phyloP scores from a whole-genome alignment of 192 early-diverging fungal species.

The Coemansia sp. region DNA sequence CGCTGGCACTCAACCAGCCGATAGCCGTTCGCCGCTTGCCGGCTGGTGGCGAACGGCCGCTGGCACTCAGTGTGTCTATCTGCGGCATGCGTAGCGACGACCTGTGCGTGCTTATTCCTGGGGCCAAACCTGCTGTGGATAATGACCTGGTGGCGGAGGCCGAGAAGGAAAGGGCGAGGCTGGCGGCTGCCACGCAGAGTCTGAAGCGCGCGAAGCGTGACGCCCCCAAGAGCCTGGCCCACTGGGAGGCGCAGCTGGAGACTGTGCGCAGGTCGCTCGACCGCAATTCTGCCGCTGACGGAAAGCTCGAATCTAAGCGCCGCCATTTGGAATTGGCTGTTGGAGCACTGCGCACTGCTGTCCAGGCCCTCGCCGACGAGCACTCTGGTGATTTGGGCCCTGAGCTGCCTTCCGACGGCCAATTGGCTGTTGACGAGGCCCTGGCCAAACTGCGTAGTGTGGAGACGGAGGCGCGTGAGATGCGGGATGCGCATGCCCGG shows the following conservation, averaged over 20 bases:
- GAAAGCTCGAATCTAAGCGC: conserved; percentile 6
- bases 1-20: conserved; percentile 16
- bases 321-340: conserved; percentile 20
- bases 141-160: conserved; percentile 9
- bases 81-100: conserved; percentile 51
- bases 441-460: conserved; percentile 9
- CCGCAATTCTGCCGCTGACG: conserved; percentile 4
- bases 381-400: background rate
- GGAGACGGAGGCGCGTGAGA: conserved; percentile 15
- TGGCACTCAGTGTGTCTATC: conserved; percentile 23
- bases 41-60: background rate
- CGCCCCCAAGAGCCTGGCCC: conserved; percentile 17
- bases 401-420: background rate
- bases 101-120: conserved; percentile 13
- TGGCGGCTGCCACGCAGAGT: conserved; percentile 6
- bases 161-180: conserved; percentile 4
- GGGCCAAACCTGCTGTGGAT: background rate
- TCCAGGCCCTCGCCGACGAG: background rate
- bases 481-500: conserved; percentile 19
- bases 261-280: conserved; percentile 13
- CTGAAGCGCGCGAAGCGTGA: conserved; percentile 30
- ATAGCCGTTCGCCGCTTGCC: conserved; percentile 29
- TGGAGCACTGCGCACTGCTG: background rate
- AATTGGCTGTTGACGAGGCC: conserved; percentile 10
- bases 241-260: conserved; percentile 36